These are phyloP conservation scores for Lactarius trivialis DNA, from an alignment of 768 basidiomycete genomes.

Conservation along the genomic window DNA sequence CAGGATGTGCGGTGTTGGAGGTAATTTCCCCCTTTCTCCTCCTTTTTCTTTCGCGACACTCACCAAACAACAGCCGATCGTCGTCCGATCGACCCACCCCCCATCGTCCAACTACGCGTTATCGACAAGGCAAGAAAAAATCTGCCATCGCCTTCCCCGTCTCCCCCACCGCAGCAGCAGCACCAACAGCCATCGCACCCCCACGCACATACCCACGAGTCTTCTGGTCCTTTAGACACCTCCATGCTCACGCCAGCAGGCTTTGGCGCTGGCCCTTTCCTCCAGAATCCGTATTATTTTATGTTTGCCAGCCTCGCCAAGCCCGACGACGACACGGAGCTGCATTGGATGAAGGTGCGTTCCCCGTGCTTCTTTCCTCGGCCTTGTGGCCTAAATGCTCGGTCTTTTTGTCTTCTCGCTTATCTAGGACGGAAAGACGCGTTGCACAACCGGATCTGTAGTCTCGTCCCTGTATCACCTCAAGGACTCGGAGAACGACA, in stretches of 20 bases:
- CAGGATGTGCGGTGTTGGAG: slow-evolving; percentile 85
- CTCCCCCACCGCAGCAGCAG: slow-evolving; percentile 17
- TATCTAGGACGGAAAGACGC: slow-evolving; percentile 74
- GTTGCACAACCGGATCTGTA: slow-evolving; percentile 86
- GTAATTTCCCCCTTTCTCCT: slow-evolving; percentile 39
- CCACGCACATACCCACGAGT: slow-evolving; percentile 5
- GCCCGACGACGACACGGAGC: slow-evolving; percentile 81
- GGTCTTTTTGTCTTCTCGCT: slow-evolving; percentile 8
- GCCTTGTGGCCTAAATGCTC: neutral
- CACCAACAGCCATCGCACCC: slow-evolving; percentile 10
- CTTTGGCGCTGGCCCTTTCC: slow-evolving; percentile 51
- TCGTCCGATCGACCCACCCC: slow-evolving; percentile 94
- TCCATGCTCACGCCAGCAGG: slow-evolving; percentile 23
- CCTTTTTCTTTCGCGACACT: neutral
- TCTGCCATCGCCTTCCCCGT: slow-evolving; percentile 22
- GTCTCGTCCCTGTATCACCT: slow-evolving; percentile 89
- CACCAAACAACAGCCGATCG: slow-evolving; percentile 62
- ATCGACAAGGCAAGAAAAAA: slow-evolving; percentile 51
- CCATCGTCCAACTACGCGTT: slow-evolving; percentile 91
- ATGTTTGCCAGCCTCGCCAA: slow-evolving; percentile 91
- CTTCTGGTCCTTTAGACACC: slow-evolving; percentile 11
- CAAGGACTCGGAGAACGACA: slow-evolving; percentile 54
- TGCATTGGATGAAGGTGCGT: slow-evolving; percentile 76
- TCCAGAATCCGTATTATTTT: slow-evolving; percentile 93
- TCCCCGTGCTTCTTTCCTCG: neutral